Base-by-base conservation (phyloP, 192 early-diverging fungal genomes). In the Dispira parvispora region DNA sequence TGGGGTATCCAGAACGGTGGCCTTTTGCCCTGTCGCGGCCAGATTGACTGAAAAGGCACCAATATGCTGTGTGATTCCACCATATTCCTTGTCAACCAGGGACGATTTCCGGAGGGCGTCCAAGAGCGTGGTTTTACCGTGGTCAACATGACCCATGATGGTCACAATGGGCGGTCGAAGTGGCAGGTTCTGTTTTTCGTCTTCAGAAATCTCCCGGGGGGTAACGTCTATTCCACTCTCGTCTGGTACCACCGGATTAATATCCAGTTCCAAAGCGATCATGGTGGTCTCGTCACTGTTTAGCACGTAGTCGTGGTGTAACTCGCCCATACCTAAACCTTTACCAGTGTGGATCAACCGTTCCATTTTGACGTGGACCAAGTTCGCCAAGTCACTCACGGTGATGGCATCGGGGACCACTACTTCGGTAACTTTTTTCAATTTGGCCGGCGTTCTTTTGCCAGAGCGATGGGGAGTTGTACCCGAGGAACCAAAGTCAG, bases 31-130 rank as follows among this genome's bases (percentile, higher is more conserved):
- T 14, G 20, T 26, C 2, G 60, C 18, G 12, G 60, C 14, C 28
- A 77, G 62, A 62, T 62, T 26, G 4, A 77, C 87, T 11, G 87
- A 89, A 70, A 98, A 98, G 25, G 92, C 92, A 62, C 95, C 95
- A 74, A 98, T 98, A 67, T 98, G 95, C 74, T 98, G 95, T 0
- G 95, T 98, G 55, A 98, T 98, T 12, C 95, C 95, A 45, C 95
- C 95, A 3, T 88, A 87, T 73, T 98, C 95, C 11, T 83, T 80
- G n/a, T 87, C 87, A 18, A 90, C 92, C 8, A 98, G 88, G 0
- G 88, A 86, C 0, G 91, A 92, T 68, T 89, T 89, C 52, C 95
- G 83, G 38, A 98, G 75, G 0, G 91, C 80, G 69, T 98, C 95
- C 46, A 98, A 68, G 11, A 98, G 76, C 0, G 95, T 95, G 9